Evolutionary conservation across 805 yeast genomes (phyloP).

Genomic region (Saccharomycopsis javanensis): DNA sequence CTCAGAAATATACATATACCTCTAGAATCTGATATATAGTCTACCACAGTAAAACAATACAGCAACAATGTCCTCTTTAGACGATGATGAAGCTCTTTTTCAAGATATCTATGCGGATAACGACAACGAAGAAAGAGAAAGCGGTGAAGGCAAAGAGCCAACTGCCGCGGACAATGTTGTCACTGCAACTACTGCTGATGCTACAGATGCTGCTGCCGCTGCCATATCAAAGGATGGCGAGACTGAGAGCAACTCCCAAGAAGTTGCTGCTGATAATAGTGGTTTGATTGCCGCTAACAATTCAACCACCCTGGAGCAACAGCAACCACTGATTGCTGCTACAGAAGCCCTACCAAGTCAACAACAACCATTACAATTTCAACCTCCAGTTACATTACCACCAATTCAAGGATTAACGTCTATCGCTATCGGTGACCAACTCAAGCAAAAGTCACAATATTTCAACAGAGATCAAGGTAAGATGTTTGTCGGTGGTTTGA

Average conservation of each 20-base stretch:
- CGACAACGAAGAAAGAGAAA: slow-evolving; percentile 24
- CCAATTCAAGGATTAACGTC: slow-evolving; percentile 12
- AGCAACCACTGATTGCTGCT: neutral
- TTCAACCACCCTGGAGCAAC: neutral
- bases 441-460: slow-evolving; percentile 18
- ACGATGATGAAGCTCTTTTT: slow-evolving; percentile 90
- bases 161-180: slow-evolving; percentile 18
- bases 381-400: neutral
- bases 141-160: slow-evolving; percentile 20
- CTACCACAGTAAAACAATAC: neutral
- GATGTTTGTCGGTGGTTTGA: slow-evolving; percentile 93
- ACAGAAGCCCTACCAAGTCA: slow-evolving; percentile 12
- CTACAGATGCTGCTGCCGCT: slow-evolving; percentile 27
- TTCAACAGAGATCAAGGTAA: slow-evolving; percentile 67
- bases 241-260: neutral
- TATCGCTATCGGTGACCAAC: slow-evolving; percentile 17
- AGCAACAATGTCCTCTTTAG: slow-evolving; percentile 47
- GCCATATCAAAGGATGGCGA: slow-evolving; percentile 21
- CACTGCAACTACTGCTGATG: neutral
- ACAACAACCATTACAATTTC: slow-evolving; percentile 20
- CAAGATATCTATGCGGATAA: slow-evolving; percentile 67
- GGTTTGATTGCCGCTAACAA: neutral
- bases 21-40: neutral
- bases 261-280: neutral
- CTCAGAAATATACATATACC: neutral